These are phyloP conservation scores for Cadophora malorum DNA, from an alignment of 2,329 filamentous ascomycete genomes.

Conservation along the genomic window DNA sequence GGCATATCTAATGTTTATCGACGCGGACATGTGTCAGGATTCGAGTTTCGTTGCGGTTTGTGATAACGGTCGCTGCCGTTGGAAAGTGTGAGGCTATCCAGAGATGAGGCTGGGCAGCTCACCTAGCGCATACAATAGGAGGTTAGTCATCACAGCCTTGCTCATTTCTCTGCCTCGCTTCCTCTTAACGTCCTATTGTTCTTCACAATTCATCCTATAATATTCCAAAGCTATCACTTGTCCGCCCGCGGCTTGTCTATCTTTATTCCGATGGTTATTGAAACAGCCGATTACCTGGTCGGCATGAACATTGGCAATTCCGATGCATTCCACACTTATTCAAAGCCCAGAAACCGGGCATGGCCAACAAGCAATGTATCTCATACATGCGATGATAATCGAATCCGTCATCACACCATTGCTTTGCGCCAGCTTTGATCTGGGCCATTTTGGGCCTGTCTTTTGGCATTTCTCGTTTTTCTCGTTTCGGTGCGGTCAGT, in stretches of 20 bases:
- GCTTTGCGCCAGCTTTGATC: background rate
- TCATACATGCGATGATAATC: background rate
- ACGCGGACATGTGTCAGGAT: background rate
- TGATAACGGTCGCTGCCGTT: background rate
- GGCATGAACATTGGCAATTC: background rate
- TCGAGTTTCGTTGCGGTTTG: no score
- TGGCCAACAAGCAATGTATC: background rate
- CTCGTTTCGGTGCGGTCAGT: no score
- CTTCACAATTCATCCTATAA: background rate
- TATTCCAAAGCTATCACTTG: background rate
- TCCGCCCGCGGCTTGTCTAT: background rate
- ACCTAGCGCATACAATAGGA: background rate
- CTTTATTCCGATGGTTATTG: no score
- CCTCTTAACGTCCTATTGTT: background rate
- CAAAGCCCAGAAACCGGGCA: background rate
- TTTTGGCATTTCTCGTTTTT: background rate
- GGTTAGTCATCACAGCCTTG: background rate
- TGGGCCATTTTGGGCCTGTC: no score
- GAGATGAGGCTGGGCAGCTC: constrained; percentile 4
- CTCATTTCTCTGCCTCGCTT: background rate
- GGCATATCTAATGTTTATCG: background rate
- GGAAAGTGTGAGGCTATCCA: background rate
- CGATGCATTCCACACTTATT: background rate
- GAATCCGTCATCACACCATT: background rate
- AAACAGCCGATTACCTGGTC: no score